Conservation (phyloP, 2,329 filamentous ascomycete genomes). For the Clarireedia homoeocarpa region DNA sequence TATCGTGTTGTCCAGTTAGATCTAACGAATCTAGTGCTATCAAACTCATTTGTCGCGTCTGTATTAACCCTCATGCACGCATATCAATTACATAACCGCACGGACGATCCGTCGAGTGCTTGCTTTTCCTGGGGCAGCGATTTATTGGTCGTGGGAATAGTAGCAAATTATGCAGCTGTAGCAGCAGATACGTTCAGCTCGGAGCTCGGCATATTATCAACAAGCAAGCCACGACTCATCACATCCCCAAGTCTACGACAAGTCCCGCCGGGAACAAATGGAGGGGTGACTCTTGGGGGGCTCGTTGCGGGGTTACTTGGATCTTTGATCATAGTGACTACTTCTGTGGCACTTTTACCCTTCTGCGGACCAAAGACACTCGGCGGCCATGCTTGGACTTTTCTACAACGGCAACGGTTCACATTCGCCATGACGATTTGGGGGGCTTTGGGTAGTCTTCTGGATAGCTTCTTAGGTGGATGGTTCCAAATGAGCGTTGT, state of each 20-base stretch:
- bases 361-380: slow-evolving; percentile 42
- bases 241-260: slow-evolving; percentile 67
- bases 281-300: slow-evolving; percentile 74
- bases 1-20: not conserved
- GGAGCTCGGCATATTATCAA: slow-evolving; percentile 86
- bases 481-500: slow-evolving; percentile 79
- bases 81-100: slow-evolving; percentile 47
- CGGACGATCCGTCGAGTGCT: slow-evolving; percentile 23
- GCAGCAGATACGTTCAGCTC: slow-evolving; percentile 92
- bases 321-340: slow-evolving; percentile 57
- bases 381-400: slow-evolving; percentile 40
- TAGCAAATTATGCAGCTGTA: slow-evolving; percentile 83
- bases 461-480: slow-evolving; percentile 84
- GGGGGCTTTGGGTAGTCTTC: slow-evolving; percentile 70
- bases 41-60: slow-evolving; percentile 77
- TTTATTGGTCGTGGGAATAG: slow-evolving; percentile 55
- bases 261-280: slow-evolving; percentile 89
- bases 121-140: slow-evolving; percentile 57
- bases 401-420: slow-evolving; percentile 43
- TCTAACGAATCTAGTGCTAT: slow-evolving; percentile 50
- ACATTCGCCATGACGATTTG: slow-evolving; percentile 54
- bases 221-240: slow-evolving; percentile 70
- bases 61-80: slow-evolving; percentile 52
- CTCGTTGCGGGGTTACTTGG: slow-evolving; percentile 67
- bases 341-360: slow-evolving; percentile 59